Base-by-base conservation (phyloP, 2,329 filamentous ascomycete genomes). In the Coniella vitis region DNA sequence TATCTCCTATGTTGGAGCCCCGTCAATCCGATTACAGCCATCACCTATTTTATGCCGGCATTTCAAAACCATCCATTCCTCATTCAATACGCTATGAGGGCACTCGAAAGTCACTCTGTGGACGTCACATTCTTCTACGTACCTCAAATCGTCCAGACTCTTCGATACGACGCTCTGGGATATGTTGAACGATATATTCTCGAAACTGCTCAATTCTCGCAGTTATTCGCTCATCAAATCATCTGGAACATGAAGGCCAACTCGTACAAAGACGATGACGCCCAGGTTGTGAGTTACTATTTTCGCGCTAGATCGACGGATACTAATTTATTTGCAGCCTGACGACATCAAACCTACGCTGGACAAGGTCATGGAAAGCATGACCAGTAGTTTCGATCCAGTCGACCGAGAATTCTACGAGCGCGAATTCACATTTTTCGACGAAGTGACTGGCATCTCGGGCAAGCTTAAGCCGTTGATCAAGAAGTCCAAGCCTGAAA, bases 171-270 rank as follows among this genome's bases (percentile, higher is more conserved):
- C 72, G 79, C 78, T 12, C 74, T 98, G 20, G 93, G 93, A 48
- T 98, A 98, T 62, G 90, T 96, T 2, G 90, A 96, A 66, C 81
- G 91, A 38, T 98, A 96, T 62, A 97, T 98, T 48, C 76, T 97
- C 14, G 93, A 99, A 69, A 96, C 94, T 1, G 93, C 90, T 1
- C 91, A 94, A 59, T 90, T 95, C 61, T 97, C 93, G n/a, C 93
- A 97, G 65, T 72, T 97, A 8, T 98, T 98, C 66, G 91, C 94
- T 2, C 94, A 99, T 65, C 93, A 99, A 61, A 97, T 98, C 57
- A 98, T 99, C 63, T 99, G 94, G 93, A 99, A 98, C 65, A 98
- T 99, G 86, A 98, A 97, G 65, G 93, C 93, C 29, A 99, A 98
- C 65, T 87, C 90, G 1, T 98, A 87, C 75, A 98, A 96, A 65